Evolutionary conservation across 1,139 yeast species (phyloP), one percentile per base, ranked within the genome.

Genomic region (Saccharomyces hybrid): DNA sequence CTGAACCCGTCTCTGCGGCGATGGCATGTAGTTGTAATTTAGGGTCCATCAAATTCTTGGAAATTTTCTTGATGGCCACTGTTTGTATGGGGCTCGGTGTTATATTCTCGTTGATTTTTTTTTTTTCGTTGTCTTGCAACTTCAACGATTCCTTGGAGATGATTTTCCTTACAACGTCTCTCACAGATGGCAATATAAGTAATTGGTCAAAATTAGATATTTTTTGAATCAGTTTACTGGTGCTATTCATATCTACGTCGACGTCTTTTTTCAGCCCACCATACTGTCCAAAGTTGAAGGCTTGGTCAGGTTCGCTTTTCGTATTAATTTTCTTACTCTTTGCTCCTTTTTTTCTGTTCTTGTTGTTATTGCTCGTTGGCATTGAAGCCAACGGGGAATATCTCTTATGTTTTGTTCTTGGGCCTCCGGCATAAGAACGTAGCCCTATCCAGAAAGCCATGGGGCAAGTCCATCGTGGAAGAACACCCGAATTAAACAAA

Each of bases 1-100:
- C 98, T 0, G 96, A 86, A 0, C 98, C 99, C 0, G 99, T 93
- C 68, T 93, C 98, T 2, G 97, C 97, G 1, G 97, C 97, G 55
- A 93, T 70, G 2, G 95, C 82, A 72, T 83, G 89, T 0, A 86
- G 78, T 61, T 83, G 83, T 47, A 83, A 70, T 56, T 78, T 75
- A 16, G 70, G 69, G 32, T 71, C 73, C 70, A 61, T 66, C 61
- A 70, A 51, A 60, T 64, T 52, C 57, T 70, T 62, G 64, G 75
- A 56, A 59, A 84, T 71, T 13, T 76, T 73, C 60, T 81, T 81
- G 42, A 82, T 76, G 2, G 85, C 79, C 6, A 84, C 76, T 1
- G 76, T 73, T 67, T 85, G 91, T 50, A 85, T 81, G 1, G 85
- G 81, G 0, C 89, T 80, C 4, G 91, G 90, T 51, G 73, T 71